A percentile compares a stretch with the other conserved stretches of the same genome.
phyloP scores from a whole-genome alignment of 2,329 filamentous ascomycete genomes.

The Tolypocladium paradoxum region DNA sequence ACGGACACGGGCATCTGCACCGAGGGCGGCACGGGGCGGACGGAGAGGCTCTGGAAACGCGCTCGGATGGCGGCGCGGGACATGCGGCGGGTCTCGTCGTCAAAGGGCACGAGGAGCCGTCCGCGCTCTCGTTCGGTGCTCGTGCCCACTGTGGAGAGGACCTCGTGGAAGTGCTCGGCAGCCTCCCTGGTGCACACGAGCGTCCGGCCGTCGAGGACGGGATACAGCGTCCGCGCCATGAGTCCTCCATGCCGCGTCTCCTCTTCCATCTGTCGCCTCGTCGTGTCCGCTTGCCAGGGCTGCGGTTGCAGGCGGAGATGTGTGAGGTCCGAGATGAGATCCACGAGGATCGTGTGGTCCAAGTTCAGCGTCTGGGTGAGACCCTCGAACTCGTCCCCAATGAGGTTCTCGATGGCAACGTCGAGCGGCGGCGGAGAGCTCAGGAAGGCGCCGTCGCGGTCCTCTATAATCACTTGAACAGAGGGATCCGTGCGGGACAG shows the following conservation, averaged over 20 bases:
- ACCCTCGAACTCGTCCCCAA: constrained; percentile 18
- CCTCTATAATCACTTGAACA: constrained; percentile 22
- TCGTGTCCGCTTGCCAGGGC: constrained; percentile 22
- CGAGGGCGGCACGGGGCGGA: constrained; percentile 17
- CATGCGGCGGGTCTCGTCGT: constrained; percentile 5
- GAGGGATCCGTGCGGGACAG: constrained; percentile 16
- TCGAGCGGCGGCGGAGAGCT: constrained; percentile 12
- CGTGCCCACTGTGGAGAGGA: constrained; percentile 25
- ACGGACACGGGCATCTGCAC: constrained; percentile 25
- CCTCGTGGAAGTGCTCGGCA: constrained; percentile 27
- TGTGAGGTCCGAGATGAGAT: constrained; percentile 29
- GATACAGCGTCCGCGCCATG: constrained; percentile 25
- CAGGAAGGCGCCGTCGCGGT: constrained; percentile 15
- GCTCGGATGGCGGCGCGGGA: constrained; percentile 8
- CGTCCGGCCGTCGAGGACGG: constrained; percentile 18
- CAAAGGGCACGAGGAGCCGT: constrained; percentile 20
- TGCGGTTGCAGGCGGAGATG: constrained; percentile 21
- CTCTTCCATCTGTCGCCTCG: constrained; percentile 23
- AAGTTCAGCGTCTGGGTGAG: constrained; percentile 27
- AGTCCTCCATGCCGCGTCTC: constrained; percentile 18
- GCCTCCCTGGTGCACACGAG: constrained; percentile 28
- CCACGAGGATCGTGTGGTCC: constrained; percentile 30
- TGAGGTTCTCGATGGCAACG: constrained; percentile 17
- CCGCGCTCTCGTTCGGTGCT: constrained; percentile 24
- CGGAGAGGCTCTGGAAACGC: constrained; percentile 21